These are phyloP conservation scores for Phaeomoniella chlamydospora DNA, from an alignment of 2,329 filamentous ascomycete species.

Conservation along the genomic window DNA sequence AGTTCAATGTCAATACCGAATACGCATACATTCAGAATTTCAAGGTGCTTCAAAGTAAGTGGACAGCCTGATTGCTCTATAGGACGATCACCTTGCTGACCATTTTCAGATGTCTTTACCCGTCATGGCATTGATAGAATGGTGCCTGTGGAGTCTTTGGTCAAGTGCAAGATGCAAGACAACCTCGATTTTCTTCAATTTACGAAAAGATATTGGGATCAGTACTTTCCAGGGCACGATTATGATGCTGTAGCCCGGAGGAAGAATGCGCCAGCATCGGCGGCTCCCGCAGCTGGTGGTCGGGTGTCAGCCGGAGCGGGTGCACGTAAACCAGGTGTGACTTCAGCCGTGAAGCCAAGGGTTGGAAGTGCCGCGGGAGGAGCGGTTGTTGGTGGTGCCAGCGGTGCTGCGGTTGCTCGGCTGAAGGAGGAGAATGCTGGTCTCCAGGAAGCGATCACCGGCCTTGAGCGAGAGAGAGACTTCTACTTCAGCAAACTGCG, in stretches of 20 bases:
- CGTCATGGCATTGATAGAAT: slow-evolving; percentile 81
- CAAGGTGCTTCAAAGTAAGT: slow-evolving; percentile 88
- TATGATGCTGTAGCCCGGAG: slow-evolving; percentile 82
- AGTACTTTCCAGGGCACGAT: slow-evolving; percentile 92
- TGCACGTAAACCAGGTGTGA: slow-evolving; percentile 47
- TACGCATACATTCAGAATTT: slow-evolving; percentile 98
- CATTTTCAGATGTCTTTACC: slow-evolving; percentile 51
- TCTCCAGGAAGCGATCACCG: slow-evolving; percentile 88
- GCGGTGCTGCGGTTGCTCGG: slow-evolving; percentile 49
- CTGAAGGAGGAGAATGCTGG: slow-evolving; percentile 74
- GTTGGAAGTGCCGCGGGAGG: slow-evolving; percentile 28
- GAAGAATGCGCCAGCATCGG: slow-evolving; percentile 49
- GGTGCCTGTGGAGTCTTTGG: slow-evolving; percentile 72
- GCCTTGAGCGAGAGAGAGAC: slow-evolving; percentile 88
- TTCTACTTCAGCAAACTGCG: slow-evolving; percentile 99
- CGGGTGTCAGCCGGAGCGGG: slow-evolving; percentile 29
- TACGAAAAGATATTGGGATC: slow-evolving; percentile 94
- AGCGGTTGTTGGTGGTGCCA: slow-evolving; percentile 21
- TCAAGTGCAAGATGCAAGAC: slow-evolving; percentile 99
- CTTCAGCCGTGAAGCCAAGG: slow-evolving; percentile 30
- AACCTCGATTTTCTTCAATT: slow-evolving; percentile 98
- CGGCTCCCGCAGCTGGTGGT: slow-evolving; percentile 34
- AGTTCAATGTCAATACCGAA: slow-evolving; percentile 96
- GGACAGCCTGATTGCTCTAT: slow-evolving; percentile 1
- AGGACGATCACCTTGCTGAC: slow-evolving; percentile 2